A percentile compares a stretch with the other conserved stretches of the same genome.
Conservation (phyloP, 345 rosid genomes). For the Triadica sebifera region DNA sequence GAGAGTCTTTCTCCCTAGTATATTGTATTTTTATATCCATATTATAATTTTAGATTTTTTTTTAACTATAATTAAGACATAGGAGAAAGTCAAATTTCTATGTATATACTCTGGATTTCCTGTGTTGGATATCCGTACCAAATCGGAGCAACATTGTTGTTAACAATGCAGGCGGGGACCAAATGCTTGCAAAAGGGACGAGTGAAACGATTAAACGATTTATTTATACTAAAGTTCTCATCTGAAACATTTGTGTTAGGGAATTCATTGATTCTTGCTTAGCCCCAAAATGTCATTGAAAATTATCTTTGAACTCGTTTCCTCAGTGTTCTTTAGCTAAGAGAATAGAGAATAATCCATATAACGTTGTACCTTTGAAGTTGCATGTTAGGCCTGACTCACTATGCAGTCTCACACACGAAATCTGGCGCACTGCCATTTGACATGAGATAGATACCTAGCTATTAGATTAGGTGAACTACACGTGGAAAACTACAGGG, state of each 20-base stretch:
- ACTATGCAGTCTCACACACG: slow-evolving; percentile 28
- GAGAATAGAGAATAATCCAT: slow-evolving; percentile 11
- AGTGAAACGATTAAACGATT: too few species aligned
- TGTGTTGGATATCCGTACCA: too few species aligned
- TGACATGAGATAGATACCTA: slow-evolving; percentile 43
- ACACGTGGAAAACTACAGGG: slow-evolving; percentile 68
- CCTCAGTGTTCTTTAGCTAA: not conserved
- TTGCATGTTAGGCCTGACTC: slow-evolving; percentile 49
- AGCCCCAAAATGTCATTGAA: not conserved
- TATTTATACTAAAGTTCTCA: not conserved
- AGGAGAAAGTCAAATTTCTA: too few species aligned
- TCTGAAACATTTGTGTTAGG: not conserved
- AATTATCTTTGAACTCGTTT: not conserved
- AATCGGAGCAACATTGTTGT: too few species aligned
- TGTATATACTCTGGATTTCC: too few species aligned
- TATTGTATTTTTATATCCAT: too few species aligned
- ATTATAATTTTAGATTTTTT: too few species aligned
- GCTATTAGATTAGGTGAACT: slow-evolving; percentile 59
- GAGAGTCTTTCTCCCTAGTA: too few species aligned
- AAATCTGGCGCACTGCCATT: slow-evolving; percentile 41
- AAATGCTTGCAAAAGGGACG: not conserved
- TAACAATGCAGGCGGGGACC: not conserved
- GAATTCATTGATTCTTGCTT: not conserved
- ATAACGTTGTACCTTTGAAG: slow-evolving; percentile 14
- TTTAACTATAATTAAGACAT: too few species aligned